phyloP scores from a whole-genome alignment of 1,284 basidiomycete species.

The Apiotrichum sp. region DNA sequence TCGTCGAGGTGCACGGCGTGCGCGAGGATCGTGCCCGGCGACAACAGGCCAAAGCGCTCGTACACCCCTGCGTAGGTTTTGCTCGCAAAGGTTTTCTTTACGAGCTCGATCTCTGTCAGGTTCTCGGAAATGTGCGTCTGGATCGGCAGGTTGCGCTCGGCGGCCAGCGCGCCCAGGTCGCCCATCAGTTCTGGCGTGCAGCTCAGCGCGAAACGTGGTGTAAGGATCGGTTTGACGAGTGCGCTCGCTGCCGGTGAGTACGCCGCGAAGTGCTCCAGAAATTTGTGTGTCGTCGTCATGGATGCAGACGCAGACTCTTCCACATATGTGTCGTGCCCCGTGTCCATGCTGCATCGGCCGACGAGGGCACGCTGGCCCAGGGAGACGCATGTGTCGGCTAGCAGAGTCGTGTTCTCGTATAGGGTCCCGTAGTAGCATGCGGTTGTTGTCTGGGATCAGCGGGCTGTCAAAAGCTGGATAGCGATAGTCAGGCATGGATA shows the following conservation, averaged over 20 bases:
- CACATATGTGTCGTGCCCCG: constrained; percentile 61
- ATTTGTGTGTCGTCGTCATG: constrained; percentile 56
- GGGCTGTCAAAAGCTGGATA: constrained; percentile 3
- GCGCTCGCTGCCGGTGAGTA: constrained; percentile 40
- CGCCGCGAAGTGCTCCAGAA: constrained; percentile 60
- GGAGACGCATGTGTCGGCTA: constrained; percentile 67
- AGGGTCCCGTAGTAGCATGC: constrained; percentile 86
- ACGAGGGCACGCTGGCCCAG: constrained; percentile 80
- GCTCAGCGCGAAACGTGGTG: constrained; percentile 92
- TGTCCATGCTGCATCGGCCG: constrained; percentile 93
- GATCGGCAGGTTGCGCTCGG: constrained; percentile 51
- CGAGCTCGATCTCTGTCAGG: constrained; percentile 63
- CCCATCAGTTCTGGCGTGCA: constrained; percentile 69
- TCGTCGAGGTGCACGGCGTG: constrained; percentile 69
- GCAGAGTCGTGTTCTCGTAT: constrained; percentile 74
- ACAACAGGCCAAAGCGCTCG: constrained; percentile 68
- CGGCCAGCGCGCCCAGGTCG: constrained; percentile 57
- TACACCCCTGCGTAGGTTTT: constrained; percentile 71
- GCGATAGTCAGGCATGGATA: neutral
- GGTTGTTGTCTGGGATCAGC: constrained; percentile 67
- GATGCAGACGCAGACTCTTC: constrained; percentile 61
- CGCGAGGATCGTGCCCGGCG: constrained; percentile 75
- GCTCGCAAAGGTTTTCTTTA: constrained; percentile 61
- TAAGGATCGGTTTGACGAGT: constrained; percentile 82
- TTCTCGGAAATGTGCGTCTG: constrained; percentile 96